phyloP scores from a whole-genome alignment of 2,329 filamentous ascomycete species.

The Cladosporium sp. region DNA sequence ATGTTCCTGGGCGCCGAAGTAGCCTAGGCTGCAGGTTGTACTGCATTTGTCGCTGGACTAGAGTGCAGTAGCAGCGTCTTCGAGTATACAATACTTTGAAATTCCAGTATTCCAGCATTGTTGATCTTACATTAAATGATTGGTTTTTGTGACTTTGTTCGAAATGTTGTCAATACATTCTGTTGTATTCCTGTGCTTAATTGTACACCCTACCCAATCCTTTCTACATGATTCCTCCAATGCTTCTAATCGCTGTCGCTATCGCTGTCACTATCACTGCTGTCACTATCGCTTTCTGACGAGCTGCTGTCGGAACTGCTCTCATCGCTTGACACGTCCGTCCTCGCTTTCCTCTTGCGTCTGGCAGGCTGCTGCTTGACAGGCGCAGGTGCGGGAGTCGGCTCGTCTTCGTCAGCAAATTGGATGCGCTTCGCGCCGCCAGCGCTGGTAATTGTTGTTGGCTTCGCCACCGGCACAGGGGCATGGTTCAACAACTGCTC shows the following conservation, averaged over 20 bases:
- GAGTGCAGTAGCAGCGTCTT: too few relatives aligned
- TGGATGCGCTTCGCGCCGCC: conserved; percentile 3
- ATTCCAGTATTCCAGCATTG: too few relatives aligned
- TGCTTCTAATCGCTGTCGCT: background rate
- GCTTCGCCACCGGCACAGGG: conserved; percentile 4
- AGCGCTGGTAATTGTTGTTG: background rate
- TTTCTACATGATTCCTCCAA: too few relatives aligned
- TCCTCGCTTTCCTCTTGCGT: conserved; percentile 29
- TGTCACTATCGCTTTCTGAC: conserved; percentile 14
- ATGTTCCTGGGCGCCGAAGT: background rate
- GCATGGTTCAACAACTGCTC: conserved; percentile 17
- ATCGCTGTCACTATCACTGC: conserved; percentile 14
- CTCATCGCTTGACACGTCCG: conserved; percentile 28
- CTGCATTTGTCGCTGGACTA: too few relatives aligned
- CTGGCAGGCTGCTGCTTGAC: conserved; percentile 2
- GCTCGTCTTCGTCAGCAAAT: conserved; percentile 6
- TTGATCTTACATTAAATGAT: too few relatives aligned
- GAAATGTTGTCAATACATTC: too few relatives aligned
- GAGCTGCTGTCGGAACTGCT: conserved; percentile 15
- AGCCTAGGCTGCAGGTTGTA: too few relatives aligned
- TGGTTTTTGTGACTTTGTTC: too few relatives aligned
- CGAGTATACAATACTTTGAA: too few relatives aligned
- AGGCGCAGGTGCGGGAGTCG: background rate
- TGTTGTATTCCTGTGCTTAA: too few relatives aligned
- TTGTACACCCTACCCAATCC: too few relatives aligned